phyloP scores from a whole-genome alignment of 495 filamentous ascomycete species.

The Trichoderma orchidacearum region DNA sequence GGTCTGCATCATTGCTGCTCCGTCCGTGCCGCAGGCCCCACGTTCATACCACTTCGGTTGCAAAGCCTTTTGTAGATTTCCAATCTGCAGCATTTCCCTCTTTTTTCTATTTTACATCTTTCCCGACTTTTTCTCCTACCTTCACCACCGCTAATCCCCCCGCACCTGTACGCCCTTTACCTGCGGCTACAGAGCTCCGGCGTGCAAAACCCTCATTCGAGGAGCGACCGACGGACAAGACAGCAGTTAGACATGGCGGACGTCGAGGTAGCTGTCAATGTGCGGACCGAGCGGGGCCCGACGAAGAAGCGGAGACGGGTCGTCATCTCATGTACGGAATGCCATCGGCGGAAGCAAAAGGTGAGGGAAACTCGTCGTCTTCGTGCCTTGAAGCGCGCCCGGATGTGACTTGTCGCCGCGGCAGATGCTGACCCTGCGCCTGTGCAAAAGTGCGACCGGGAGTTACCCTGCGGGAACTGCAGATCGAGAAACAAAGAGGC shows the following conservation, averaged over 20 bases:
- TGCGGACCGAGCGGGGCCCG: not conserved
- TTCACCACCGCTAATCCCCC: not conserved
- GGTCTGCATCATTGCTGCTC: not conserved
- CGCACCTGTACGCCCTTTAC: not conserved
- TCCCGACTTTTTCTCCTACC: not conserved
- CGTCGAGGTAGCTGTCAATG: not conserved
- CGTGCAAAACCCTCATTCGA: too few relatives aligned
- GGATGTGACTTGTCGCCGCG: not conserved
- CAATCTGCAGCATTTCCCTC: not conserved
- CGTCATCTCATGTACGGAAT: constrained; percentile 49
- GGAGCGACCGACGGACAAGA: not conserved
- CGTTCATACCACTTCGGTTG: not conserved
- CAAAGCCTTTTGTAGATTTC: not conserved
- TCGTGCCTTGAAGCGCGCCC: not conserved
- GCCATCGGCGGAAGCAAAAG: constrained; percentile 51
- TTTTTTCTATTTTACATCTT: too few relatives aligned
- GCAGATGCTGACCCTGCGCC: not conserved
- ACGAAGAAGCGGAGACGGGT: constrained; percentile 40
- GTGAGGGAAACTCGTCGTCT: constrained; percentile 13
- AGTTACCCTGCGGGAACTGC: constrained; percentile 49
- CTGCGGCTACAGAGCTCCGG: not conserved
- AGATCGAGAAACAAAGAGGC: constrained; percentile 34
- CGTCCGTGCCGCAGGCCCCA: not conserved
- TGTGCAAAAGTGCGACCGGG: constrained; percentile 43
- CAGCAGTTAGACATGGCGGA: not conserved